Evolutionary conservation across 2,329 filamentous ascomycete species (phyloP).

Genomic region (Epichloe uncinata): DNA sequence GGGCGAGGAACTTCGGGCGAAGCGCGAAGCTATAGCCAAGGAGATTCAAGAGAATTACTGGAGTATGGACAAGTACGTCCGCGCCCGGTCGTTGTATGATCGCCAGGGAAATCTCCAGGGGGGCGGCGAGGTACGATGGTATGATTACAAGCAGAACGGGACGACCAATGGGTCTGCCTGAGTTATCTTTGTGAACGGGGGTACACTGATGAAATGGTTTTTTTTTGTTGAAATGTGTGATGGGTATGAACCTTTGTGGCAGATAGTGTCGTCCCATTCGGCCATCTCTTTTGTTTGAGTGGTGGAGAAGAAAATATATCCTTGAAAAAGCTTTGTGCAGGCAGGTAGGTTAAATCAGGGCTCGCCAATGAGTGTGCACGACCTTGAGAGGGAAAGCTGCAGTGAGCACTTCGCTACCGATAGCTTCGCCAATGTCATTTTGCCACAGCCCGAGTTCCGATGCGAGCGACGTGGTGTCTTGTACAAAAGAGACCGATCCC

Average conservation of each 20-base stretch:
- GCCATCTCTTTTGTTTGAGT: background rate
- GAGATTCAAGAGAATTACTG: constrained; percentile 50
- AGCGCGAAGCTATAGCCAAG: constrained; percentile 35
- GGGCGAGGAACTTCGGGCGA: constrained; percentile 10
- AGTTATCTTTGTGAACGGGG: background rate
- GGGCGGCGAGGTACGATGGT: constrained; percentile 1
- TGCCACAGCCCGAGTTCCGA: too few relatives aligned
- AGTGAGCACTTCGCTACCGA: too few relatives aligned
- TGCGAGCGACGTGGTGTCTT: too few relatives aligned
- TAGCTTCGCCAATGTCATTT: too few relatives aligned
- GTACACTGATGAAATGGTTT: too few relatives aligned
- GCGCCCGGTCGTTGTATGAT: constrained; percentile 51
- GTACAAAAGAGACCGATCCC: too few relatives aligned
- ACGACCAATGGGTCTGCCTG: background rate
- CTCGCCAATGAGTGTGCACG: too few relatives aligned
- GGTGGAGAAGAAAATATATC: background rate
- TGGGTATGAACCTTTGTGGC: too few relatives aligned
- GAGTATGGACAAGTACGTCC: constrained; percentile 56
- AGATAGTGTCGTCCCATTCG: background rate
- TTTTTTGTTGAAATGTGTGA: too few relatives aligned
- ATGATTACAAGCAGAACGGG: background rate
- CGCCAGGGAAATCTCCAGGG: constrained; percentile 17
- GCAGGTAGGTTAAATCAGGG: too few relatives aligned
- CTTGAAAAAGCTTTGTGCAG: background rate
- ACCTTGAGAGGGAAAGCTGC: too few relatives aligned